Percentiles rank a stretch among this genome's conserved stretches.
Conservation (phyloP, 2,329 filamentous ascomycete genomes). For the Lasiodiplodia hormozganensis region DNA sequence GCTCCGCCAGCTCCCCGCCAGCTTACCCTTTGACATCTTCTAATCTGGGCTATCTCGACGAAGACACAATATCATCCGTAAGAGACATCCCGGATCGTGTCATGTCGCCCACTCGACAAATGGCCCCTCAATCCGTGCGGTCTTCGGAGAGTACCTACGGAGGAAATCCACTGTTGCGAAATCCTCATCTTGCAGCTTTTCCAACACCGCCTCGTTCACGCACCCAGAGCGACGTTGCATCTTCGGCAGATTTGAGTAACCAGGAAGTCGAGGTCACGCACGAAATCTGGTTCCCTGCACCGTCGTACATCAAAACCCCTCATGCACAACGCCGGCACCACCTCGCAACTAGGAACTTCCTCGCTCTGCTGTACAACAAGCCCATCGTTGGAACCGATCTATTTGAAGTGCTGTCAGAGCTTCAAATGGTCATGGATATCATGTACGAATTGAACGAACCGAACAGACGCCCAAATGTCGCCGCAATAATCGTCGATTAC, state of each 20-base stretch:
- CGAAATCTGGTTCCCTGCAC: slow-evolving; percentile 68
- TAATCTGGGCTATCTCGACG: slow-evolving; percentile 24
- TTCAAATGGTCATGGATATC: slow-evolving; percentile 66
- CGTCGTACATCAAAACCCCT: slow-evolving; percentile 54
- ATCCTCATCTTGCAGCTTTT: slow-evolving; percentile 9
- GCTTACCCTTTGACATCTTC: slow-evolving; percentile 19
- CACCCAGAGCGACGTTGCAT: slow-evolving; percentile 29
- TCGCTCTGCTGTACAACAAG: slow-evolving; percentile 69
- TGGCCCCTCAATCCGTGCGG: slow-evolving; percentile 4
- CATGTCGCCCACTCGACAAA: slow-evolving; percentile 10
- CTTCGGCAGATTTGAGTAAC: slow-evolving; percentile 20
- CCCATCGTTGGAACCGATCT: slow-evolving; percentile 71
- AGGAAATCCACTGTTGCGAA: slow-evolving; percentile 3
- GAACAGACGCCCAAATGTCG: slow-evolving; percentile 53
- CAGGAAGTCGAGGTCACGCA: slow-evolving; percentile 41
- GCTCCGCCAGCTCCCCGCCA: slow-evolving; percentile 13
- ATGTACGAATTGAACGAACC: slow-evolving; percentile 57
- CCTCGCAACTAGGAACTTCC: slow-evolving; percentile 72
- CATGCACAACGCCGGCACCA: slow-evolving; percentile 63
- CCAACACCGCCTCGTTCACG: slow-evolving; percentile 24
- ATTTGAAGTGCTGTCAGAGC: slow-evolving; percentile 67
- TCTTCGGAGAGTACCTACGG: slow-evolving; percentile 11
- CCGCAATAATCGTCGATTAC: slow-evolving; percentile 67
- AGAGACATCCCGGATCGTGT: slow-evolving; percentile 17
- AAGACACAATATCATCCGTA: background rate